Conservation (phyloP, 495 filamentous ascomycete species). For the Trichoderma gamsii region DNA sequence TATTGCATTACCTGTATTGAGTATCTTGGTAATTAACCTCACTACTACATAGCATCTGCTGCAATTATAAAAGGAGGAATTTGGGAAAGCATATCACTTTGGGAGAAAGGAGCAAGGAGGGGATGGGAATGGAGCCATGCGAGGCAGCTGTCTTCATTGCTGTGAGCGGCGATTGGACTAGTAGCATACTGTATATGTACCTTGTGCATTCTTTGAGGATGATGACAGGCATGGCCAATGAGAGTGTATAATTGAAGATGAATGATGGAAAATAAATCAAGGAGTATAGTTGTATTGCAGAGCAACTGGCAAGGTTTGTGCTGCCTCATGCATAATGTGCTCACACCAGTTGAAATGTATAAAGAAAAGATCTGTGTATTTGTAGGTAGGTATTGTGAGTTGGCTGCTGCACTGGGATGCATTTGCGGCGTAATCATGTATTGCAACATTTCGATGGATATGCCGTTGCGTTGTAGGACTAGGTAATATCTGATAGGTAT, state of each 20-base stretch:
- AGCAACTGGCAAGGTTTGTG: neutral
- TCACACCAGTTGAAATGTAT: neutral
- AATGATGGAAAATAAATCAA: neutral
- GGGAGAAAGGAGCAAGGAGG: neutral
- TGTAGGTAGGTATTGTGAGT: neutral
- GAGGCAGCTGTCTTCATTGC: slow-evolving; percentile 3
- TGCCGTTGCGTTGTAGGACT: no score
- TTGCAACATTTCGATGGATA: neutral
- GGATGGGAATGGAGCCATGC: neutral
- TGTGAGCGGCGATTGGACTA: neutral
- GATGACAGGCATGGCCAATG: neutral
- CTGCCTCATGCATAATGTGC: neutral
- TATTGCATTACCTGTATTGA: neutral
- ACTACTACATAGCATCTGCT: neutral
- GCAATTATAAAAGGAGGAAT: neutral
- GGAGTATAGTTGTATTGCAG: neutral
- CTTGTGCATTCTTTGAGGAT: neutral
- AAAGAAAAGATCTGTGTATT: neutral
- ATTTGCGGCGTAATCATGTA: neutral
- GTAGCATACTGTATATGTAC: neutral
- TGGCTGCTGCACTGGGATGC: neutral
- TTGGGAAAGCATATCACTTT: neutral
- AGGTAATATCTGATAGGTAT: no score
- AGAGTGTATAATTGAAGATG: neutral
- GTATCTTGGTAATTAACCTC: neutral